Evolutionary conservation across 1,284 basidiomycete genomes (phyloP).

Genomic region (Papiliotrema fonsecae): DNA sequence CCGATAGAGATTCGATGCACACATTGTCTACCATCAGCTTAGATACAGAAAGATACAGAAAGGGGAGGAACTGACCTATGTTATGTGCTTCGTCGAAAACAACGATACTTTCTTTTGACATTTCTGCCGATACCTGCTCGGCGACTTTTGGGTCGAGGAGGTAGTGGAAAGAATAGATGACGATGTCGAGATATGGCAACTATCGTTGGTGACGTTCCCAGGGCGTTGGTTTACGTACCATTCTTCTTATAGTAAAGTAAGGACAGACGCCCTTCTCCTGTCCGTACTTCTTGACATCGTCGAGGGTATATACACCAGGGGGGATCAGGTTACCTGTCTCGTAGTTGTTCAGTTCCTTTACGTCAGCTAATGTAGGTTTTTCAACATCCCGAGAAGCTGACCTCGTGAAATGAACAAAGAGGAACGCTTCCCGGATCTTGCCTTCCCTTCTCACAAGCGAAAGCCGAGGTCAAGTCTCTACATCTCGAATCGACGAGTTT

Average conservation of each 20-base stretch:
- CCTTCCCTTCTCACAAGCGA: constrained; percentile 77
- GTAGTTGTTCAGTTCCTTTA: constrained; percentile 65
- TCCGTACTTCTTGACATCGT: constrained; percentile 87
- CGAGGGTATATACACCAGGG: constrained; percentile 87
- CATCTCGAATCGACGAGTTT: constrained; percentile 95
- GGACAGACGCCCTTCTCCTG: constrained; percentile 84
- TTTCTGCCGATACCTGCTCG: constrained; percentile 95
- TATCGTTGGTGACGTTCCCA: neutral
- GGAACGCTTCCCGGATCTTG: constrained; percentile 87
- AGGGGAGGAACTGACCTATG: constrained; percentile 63
- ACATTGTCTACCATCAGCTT: constrained; percentile 71
- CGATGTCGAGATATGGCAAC: constrained; percentile 92
- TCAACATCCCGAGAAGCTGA: constrained; percentile 43
- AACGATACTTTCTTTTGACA: constrained; percentile 96
- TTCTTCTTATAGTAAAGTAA: constrained; percentile 92
- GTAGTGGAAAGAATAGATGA: constrained; percentile 99
- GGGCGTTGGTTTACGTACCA: constrained; percentile 59
- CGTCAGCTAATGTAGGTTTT: neutral
- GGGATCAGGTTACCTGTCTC: constrained; percentile 83
- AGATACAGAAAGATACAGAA: neutral
- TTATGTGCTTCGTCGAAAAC: constrained; percentile 99
- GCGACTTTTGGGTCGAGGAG: constrained; percentile 98
- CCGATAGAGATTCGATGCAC: constrained; percentile 96
- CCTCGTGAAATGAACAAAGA: constrained; percentile 94
- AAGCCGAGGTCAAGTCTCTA: constrained; percentile 86